phyloP scores from a whole-genome alignment of 352 stramenopile species.

The Phytophthora pluvialis region DNA sequence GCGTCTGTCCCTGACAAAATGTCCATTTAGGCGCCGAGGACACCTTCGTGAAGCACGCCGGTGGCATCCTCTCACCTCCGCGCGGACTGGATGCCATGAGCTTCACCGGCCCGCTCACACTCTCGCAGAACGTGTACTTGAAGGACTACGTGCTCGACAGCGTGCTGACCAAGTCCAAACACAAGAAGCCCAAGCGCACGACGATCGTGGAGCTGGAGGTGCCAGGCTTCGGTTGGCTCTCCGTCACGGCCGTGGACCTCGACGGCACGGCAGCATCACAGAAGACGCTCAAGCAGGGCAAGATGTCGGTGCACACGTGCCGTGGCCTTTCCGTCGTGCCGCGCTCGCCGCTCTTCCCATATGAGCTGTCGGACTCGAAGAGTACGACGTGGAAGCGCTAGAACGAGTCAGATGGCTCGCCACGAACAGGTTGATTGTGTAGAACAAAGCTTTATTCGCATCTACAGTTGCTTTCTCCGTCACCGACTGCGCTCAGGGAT shows the following conservation, averaged over 20 bases:
- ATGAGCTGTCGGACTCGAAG: slow-evolving; percentile 82
- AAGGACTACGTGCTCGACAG: slow-evolving; percentile 76
- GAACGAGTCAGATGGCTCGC: slow-evolving; percentile 2
- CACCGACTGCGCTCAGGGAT: slow-evolving; percentile 9
- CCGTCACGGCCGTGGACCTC: slow-evolving; percentile 80
- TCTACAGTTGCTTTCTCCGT: slow-evolving; percentile 20
- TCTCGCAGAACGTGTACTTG: slow-evolving; percentile 62
- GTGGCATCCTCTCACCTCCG: slow-evolving; percentile 76
- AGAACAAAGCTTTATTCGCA: slow-evolving; percentile 29
- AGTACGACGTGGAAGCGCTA: slow-evolving; percentile 80
- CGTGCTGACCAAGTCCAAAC: slow-evolving; percentile 72
- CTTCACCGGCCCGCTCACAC: slow-evolving; percentile 69
- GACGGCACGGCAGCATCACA: slow-evolving; percentile 71
- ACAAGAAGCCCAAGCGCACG: slow-evolving; percentile 83
- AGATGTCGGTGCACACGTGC: slow-evolving; percentile 71
- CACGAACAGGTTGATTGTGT: slow-evolving; percentile 1
- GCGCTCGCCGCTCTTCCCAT: slow-evolving; percentile 76
- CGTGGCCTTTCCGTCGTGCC: slow-evolving; percentile 63
- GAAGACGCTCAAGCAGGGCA: slow-evolving; percentile 65
- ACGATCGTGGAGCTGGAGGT: slow-evolving; percentile 81
- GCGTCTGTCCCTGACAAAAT: slow-evolving; percentile 5
- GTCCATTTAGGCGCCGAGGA: slow-evolving; percentile 61
- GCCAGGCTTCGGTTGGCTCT: slow-evolving; percentile 83
- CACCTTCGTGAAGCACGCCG: slow-evolving; percentile 82
- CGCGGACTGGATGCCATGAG: slow-evolving; percentile 80